phyloP scores from a whole-genome alignment of 2,329 filamentous ascomycete genomes.

The Fusarium citri region DNA sequence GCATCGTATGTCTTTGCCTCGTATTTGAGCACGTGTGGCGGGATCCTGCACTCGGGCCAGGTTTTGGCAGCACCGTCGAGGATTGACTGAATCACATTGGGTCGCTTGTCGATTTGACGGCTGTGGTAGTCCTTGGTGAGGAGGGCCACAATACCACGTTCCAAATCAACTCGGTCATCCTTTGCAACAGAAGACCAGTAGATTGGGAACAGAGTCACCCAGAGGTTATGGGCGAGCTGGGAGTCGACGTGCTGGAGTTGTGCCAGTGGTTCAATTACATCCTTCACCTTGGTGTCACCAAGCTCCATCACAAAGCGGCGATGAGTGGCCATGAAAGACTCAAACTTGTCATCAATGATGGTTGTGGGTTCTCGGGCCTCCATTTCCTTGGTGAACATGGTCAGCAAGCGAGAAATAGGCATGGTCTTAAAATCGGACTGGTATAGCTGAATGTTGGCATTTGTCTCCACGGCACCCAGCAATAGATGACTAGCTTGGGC shows the following conservation, averaged over 20 bases:
- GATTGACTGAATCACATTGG: conserved; percentile 94
- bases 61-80: conserved; percentile 88
- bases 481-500: conserved; percentile 94
- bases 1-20: conserved; percentile 93
- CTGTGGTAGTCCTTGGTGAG: conserved; percentile 96
- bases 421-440: conserved; percentile 85
- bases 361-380: conserved; percentile 72
- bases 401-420: conserved; percentile 78
- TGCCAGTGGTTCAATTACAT: conserved; percentile 88
- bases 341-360: conserved; percentile 85
- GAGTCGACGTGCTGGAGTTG: conserved; percentile 93
- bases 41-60: conserved; percentile 89
- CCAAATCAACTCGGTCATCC: conserved; percentile 90
- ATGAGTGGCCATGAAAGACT: conserved; percentile 81
- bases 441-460: conserved; percentile 80
- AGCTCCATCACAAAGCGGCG: conserved; percentile 86
- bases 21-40: conserved; percentile 96
- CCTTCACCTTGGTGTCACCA: conserved; percentile 85
- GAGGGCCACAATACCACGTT: conserved; percentile 89
- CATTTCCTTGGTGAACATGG: conserved; percentile 80
- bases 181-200: conserved; percentile 90
- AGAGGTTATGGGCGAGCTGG: conserved; percentile 86
- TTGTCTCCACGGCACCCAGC: conserved; percentile 90
- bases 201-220: conserved; percentile 90
- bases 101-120: conserved; percentile 91